Evolutionary conservation across 495 filamentous ascomycete genomes (phyloP).

Genomic region (Apodospora peruviana): DNA sequence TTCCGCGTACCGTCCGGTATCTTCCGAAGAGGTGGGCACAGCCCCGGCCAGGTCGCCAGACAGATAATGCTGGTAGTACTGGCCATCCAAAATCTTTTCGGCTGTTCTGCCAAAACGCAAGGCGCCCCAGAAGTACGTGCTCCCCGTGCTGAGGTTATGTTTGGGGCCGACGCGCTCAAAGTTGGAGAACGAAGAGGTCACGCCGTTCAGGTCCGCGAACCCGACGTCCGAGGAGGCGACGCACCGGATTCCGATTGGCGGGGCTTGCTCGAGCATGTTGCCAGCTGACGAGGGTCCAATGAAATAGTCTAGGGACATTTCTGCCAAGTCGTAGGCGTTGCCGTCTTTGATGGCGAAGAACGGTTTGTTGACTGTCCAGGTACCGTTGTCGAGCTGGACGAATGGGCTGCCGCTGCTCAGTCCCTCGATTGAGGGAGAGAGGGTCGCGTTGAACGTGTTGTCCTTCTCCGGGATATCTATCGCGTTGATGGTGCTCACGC

Average conservation of each 20-base stretch:
- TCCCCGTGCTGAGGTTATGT: background rate
- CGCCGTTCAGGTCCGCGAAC: background rate
- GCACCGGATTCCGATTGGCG: background rate
- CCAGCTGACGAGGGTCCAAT: background rate
- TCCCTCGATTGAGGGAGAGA: background rate
- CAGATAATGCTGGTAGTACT: background rate
- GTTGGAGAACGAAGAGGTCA: background rate
- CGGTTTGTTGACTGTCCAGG: background rate
- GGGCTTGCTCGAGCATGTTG: background rate
- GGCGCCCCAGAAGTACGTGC: too few relatives aligned
- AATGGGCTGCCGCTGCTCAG: background rate
- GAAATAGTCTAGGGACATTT: background rate
- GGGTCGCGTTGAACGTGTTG: too few relatives aligned
- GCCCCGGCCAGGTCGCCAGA: too few relatives aligned
- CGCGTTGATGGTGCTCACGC: background rate
- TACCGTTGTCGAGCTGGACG: background rate
- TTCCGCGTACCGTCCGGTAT: background rate
- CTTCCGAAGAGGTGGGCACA: background rate
- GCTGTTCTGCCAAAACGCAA: background rate
- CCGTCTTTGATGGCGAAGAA: background rate
- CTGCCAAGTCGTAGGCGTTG: background rate
- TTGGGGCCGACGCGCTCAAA: background rate
- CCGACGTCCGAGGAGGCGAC: background rate
- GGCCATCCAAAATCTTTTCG: background rate
- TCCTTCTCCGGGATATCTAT: background rate